Percentiles rank a stretch among this genome's conserved stretches.
These are phyloP conservation scores for Verticillium zaregamsianum DNA, from an alignment of 2,329 filamentous ascomycete species.

Conservation along the genomic window DNA sequence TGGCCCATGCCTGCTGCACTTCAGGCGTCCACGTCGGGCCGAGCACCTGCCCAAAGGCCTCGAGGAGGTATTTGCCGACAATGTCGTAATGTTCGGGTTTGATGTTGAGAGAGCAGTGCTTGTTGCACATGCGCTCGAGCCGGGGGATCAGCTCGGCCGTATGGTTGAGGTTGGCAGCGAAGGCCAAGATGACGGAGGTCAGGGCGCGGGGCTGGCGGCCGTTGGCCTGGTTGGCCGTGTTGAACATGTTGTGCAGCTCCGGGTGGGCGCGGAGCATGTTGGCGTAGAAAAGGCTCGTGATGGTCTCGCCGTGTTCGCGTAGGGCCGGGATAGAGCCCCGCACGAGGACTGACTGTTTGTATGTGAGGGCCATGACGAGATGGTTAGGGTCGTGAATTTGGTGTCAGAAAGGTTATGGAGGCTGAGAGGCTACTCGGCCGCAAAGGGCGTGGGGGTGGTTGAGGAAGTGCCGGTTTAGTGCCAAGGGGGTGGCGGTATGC, in stretches of 20 bases:
- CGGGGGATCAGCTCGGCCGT: conserved; percentile 50
- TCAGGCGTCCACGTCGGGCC: conserved; percentile 57
- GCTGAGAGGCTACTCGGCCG: neutral
- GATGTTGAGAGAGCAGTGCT: conserved; percentile 69
- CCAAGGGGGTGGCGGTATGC: neutral
- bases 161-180: conserved; percentile 66
- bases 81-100: conserved; percentile 65
- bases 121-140: conserved; percentile 60
- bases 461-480: neutral
- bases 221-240: conserved; percentile 28
- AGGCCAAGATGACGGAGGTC: conserved; percentile 52
- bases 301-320: conserved; percentile 60
- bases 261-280: conserved; percentile 64
- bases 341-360: conserved; percentile 59
- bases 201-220: conserved; percentile 19
- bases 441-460: neutral
- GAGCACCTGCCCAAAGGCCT: conserved; percentile 63
- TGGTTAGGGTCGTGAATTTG: neutral
- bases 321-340: conserved; percentile 68
- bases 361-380: conserved; percentile 35
- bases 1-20: conserved; percentile 63
- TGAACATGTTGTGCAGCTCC: conserved; percentile 67
- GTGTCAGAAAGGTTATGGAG: neutral
- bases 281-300: conserved; percentile 69
- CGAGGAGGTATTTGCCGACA: conserved; percentile 65